Evolutionary conservation across 306 rosid genomes (phyloP), one percentile per base, ranked within the genome.

Genomic region (Rosa rugosa): DNA sequence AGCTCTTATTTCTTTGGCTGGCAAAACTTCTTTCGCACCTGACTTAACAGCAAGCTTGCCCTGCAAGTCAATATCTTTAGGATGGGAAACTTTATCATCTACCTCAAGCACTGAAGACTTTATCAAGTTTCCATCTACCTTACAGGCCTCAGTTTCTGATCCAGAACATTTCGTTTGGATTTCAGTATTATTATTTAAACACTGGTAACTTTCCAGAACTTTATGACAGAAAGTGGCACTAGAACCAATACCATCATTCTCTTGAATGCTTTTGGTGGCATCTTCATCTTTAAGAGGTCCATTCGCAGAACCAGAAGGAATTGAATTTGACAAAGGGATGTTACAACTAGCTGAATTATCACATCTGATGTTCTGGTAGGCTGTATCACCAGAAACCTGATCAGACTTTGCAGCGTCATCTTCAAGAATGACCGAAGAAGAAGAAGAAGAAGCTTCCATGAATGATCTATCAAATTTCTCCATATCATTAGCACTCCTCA

Each of bases 1-100:
- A 75, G 82, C 91, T 87, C 75, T 86, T 41, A 79, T 72, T 31
- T 79, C 85, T 85, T 82, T 88, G 80, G 89, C 89, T 72, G 70
- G 77, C 66, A 79, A 72, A 84, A 73, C 59, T 67, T 87, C 68
- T 84, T 85, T 79, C 14, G 69, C 75, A 78, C 80, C 85, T 45
- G 83, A 69, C 80, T 89, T 85, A 41, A 77, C 70, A 45, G 45
- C 79, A 81, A 10, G 66, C 18, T 0, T 40, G 17, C 80, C 80
- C 84, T 82, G 76, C 59, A 71, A 60, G 73, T 69, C 68, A 63
- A 70, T 51, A 80, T 84, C 80, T 75, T 79, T 85, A 38, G 75
- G 81, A 79, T 80, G 80, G 77, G 76, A 77, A 74, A 73, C 79
- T 69, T 72, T 84, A 63, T 42, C 83, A 71, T 77, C 87, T 81